A percentile compares a stretch with the other conserved stretches of the same genome.
phyloP scores from a whole-genome alignment of 1,284 basidiomycete species.

The Papiliotrema flavescens region DNA sequence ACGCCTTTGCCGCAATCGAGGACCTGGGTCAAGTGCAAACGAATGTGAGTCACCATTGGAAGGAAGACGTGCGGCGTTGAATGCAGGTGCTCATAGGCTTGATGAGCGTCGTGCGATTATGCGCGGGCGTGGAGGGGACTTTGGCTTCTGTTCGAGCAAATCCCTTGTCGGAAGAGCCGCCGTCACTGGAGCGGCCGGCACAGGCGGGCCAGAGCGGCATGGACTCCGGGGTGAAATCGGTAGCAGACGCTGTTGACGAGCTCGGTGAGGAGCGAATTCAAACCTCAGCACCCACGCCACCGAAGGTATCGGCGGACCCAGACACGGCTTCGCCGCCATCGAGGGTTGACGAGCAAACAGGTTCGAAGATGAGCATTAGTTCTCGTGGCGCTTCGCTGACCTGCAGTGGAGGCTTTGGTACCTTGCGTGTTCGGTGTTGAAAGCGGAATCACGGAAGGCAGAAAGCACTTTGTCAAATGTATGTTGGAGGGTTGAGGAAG shows the following conservation, averaged over 20 bases:
- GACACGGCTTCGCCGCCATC: background rate
- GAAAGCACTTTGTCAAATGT: constrained; percentile 3
- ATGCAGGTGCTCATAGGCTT: constrained; percentile 27
- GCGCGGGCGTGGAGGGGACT: constrained; percentile 3
- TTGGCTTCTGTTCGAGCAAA: no score
- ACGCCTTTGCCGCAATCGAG: constrained; percentile 40
- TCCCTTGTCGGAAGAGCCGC: background rate
- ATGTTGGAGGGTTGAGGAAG: constrained; percentile 9
- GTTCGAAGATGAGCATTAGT: background rate
- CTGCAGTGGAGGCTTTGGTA: constrained; percentile 3
- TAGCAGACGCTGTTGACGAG: background rate
- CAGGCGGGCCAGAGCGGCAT: background rate
- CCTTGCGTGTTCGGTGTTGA: constrained; percentile 5
- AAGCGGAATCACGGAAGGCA: background rate
- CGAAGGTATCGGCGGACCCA: background rate
- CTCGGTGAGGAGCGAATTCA: background rate
- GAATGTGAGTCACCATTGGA: constrained; percentile 26
- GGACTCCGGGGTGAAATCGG: background rate
- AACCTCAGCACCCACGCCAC: background rate
- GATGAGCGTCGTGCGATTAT: constrained; percentile 28
- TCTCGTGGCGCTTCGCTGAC: background rate
- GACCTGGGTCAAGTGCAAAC: constrained; percentile 30
- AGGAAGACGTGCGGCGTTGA: background rate
- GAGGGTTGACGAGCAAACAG: background rate
- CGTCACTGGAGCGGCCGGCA: background rate